Evolutionary conservation across 176 grass and related monocot species (phyloP).

Genomic region (Thalia dealbata): DNA sequence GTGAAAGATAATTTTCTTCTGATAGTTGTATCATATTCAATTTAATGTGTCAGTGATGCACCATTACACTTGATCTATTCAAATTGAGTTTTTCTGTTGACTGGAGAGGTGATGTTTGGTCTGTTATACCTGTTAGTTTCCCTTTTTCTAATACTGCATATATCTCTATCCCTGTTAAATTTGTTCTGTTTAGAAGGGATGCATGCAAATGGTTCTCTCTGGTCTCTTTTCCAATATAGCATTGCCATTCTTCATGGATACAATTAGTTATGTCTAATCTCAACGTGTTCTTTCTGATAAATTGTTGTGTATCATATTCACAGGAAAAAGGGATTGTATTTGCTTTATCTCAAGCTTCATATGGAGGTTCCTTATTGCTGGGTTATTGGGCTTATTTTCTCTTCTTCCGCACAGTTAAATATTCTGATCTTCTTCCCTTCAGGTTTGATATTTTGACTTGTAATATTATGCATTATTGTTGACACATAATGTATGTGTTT

Average conservation of each 20-base stretch:
- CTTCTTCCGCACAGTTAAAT: constrained; percentile 31
- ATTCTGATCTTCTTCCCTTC: constrained; percentile 50
- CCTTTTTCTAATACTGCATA: background rate
- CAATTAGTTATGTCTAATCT: background rate
- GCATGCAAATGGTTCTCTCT: background rate
- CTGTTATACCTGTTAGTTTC: background rate
- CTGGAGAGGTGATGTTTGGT: background rate
- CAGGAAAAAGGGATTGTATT: constrained; percentile 75
- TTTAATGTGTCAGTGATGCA: background rate
- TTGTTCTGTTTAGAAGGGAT: too few relatives aligned
- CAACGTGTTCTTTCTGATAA: constrained; percentile 14
- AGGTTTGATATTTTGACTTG: constrained; percentile 40
- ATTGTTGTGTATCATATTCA: constrained; percentile 25
- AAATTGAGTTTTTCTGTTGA: background rate
- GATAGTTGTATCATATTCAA: background rate
- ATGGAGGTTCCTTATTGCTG: constrained; percentile 56
- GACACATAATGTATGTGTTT: constrained; percentile 8
- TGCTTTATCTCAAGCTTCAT: constrained; percentile 78
- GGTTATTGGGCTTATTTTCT: constrained; percentile 93
- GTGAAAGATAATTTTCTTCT: background rate
- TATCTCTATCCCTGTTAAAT: too few relatives aligned
- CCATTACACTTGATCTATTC: background rate
- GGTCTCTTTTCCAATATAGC: background rate
- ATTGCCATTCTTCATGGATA: constrained; percentile 2
- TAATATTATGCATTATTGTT: background rate